These are phyloP conservation scores for Lodderomyces margitis DNA, from an alignment of 1,139 yeast genomes.

Conservation along the genomic window DNA sequence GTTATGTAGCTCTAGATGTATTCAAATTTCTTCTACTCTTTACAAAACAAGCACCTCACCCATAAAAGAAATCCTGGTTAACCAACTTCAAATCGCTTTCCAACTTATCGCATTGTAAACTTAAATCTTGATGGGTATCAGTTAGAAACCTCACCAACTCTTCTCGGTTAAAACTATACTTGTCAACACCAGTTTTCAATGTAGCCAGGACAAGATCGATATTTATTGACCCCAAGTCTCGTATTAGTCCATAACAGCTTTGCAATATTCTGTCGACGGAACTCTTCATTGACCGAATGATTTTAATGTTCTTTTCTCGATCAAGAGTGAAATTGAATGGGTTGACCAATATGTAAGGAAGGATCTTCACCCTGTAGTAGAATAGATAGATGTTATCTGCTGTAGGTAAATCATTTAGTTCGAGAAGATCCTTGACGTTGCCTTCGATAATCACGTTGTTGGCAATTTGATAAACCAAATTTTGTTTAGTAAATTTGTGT, in stretches of 20 bases:
- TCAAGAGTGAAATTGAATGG: slow-evolving; percentile 7
- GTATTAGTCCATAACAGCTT: slow-evolving; percentile 5
- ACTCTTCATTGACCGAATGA: background rate
- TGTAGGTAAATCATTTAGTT: slow-evolving; percentile 4
- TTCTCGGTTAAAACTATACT: slow-evolving; percentile 10
- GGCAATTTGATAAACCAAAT: background rate
- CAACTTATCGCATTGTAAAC: slow-evolving; percentile 10
- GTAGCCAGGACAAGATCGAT: background rate
- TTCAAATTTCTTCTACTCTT: too few relatives aligned
- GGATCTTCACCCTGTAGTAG: slow-evolving; percentile 16
- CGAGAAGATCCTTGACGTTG: slow-evolving; percentile 2
- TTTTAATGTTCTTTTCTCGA: slow-evolving; percentile 2
- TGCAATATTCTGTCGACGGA: slow-evolving; percentile 1
- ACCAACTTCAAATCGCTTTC: slow-evolving; percentile 12
- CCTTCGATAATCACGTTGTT: background rate
- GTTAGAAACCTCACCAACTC: slow-evolving; percentile 14
- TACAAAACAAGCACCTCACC: background rate
- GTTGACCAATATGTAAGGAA: slow-evolving; percentile 12
- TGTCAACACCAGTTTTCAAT: background rate
- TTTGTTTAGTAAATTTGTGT: background rate
- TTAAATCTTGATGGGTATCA: slow-evolving; percentile 13
- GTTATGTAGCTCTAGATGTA: too few relatives aligned
- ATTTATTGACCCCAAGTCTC: slow-evolving; percentile 1
- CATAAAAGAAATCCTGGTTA: slow-evolving; percentile 13
- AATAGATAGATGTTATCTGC: slow-evolving; percentile 8